Percentiles rank a stretch among this genome's conserved stretches.
These are phyloP conservation scores for Prillingera fragicola DNA, from an alignment of 1,284 basidiomycete species.

Conservation along the genomic window DNA sequence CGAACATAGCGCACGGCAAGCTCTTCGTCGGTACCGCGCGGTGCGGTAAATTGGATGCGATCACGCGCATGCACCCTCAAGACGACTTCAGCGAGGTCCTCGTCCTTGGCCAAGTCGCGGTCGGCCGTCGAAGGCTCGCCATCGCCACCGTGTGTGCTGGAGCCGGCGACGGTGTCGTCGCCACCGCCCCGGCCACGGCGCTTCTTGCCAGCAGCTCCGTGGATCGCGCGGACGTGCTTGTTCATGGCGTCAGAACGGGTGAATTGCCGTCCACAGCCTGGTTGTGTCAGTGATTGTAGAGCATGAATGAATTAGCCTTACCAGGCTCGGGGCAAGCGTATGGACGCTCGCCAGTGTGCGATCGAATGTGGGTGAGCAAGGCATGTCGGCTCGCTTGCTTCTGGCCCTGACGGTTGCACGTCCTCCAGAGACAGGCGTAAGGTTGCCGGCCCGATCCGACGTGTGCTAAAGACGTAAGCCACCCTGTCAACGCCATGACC, in stretches of 20 bases:
- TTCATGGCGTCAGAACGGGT: conserved; percentile 92
- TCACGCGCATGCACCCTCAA: conserved; percentile 10
- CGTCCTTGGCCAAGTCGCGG: conserved; percentile 17
- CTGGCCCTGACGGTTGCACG: conserved; percentile 32
- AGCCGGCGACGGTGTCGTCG: background rate
- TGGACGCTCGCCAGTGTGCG: conserved; percentile 95
- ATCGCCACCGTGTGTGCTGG: background rate
- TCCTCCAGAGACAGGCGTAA: conserved; percentile 33
- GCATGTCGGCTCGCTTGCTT: conserved; percentile 34
- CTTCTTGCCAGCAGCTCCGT: conserved; percentile 10
- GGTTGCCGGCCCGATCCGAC: conserved; percentile 24
- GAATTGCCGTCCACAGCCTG: conserved; percentile 91
- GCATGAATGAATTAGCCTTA: conserved; percentile 19
- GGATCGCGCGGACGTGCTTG: conserved; percentile 36
- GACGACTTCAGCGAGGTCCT: conserved; percentile 17
- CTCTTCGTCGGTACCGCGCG: conserved; percentile 10
- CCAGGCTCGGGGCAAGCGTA: conserved; percentile 71
- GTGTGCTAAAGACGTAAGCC: conserved; percentile 23
- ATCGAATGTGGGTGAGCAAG: conserved; percentile 67
- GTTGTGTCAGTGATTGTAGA: conserved; percentile 27
- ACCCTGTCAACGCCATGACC: background rate
- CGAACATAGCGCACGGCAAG: conserved; percentile 14
- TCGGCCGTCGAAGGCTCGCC: conserved; percentile 12
- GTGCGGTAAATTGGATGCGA: conserved; percentile 7
- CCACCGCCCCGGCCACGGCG: background rate